Evolutionary conservation across 768 basidiomycete genomes (phyloP).

Genomic region (Lactarius quietus): DNA sequence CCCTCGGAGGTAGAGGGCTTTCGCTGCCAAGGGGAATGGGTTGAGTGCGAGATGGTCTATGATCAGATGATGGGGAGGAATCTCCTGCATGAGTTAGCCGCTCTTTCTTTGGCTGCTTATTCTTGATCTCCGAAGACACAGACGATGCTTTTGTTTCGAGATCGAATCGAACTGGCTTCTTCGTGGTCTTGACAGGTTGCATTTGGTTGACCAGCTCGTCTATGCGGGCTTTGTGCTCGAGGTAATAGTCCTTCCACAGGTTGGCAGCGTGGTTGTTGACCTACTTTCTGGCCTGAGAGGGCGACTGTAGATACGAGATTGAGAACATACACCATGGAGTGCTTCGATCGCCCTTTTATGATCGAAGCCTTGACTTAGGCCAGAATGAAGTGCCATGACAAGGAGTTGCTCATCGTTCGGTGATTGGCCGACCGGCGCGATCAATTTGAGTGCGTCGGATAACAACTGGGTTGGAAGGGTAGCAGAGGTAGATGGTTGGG

Average conservation of each 20-base stretch:
- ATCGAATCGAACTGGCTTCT: constrained; percentile 33
- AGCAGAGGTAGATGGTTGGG: neutral
- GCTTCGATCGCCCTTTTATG: constrained; percentile 66
- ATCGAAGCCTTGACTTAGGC: constrained; percentile 41
- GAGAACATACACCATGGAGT: constrained; percentile 55
- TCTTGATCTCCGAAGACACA: neutral
- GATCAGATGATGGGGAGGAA: neutral
- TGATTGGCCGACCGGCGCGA: constrained; percentile 47
- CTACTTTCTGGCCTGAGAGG: constrained; percentile 27
- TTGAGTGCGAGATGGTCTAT: neutral
- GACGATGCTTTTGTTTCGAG: neutral
- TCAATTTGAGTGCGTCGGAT: constrained; percentile 33
- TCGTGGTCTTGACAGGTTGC: constrained; percentile 34
- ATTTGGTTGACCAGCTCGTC: constrained; percentile 37
- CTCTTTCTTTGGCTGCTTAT: neutral
- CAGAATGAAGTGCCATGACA: constrained; percentile 43
- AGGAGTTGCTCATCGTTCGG: constrained; percentile 58
- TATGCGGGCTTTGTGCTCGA: constrained; percentile 62
- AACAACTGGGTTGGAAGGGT: constrained; percentile 14
- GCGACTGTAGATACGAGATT: constrained; percentile 4
- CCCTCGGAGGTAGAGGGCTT: neutral
- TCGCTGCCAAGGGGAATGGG: neutral
- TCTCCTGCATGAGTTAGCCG: neutral
- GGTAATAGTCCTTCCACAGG: constrained; percentile 78
- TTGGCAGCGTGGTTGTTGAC: constrained; percentile 49